Percentiles rank a stretch among this genome's conserved stretches.
phyloP scores from a whole-genome alignment of 2,329 filamentous ascomycete genomes.

The Aspergillus sergii region DNA sequence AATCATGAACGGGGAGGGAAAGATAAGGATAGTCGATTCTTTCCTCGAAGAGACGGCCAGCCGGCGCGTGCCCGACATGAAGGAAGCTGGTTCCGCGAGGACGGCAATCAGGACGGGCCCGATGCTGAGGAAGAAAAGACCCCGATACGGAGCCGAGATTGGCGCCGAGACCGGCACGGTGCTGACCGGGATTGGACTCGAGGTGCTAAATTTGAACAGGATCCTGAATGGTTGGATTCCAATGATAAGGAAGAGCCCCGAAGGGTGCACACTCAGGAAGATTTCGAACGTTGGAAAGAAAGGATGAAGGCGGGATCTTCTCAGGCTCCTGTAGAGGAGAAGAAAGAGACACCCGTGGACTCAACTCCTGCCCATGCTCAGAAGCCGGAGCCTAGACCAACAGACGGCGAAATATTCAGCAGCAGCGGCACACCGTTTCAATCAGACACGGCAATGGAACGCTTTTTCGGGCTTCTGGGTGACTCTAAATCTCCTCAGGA shows the following conservation, averaged over 20 bases:
- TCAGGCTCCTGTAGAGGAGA: conserved; percentile 44
- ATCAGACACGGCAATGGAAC: conserved; percentile 70
- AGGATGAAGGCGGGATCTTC: conserved; percentile 72
- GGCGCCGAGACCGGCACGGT: conserved; percentile 53
- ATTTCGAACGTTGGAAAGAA: conserved; percentile 94
- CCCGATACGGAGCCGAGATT: conserved; percentile 65
- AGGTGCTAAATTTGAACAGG: conserved; percentile 66
- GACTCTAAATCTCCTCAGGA: conserved; percentile 52
- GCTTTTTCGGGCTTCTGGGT: conserved; percentile 70
- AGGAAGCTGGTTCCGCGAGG: conserved; percentile 74
- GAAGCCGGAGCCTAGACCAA: conserved; percentile 42
- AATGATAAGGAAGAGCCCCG: conserved; percentile 67
- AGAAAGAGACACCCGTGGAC: conserved; percentile 42
- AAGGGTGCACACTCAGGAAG: conserved; percentile 78
- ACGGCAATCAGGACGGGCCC: conserved; percentile 40
- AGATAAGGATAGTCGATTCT: conserved; percentile 57
- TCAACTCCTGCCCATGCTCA: conserved; percentile 22
- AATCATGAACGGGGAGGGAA: conserved; percentile 53
- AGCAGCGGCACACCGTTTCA: conserved; percentile 64
- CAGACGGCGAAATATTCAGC: conserved; percentile 54
- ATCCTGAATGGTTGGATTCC: conserved; percentile 89
- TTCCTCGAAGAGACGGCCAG: conserved; percentile 63
- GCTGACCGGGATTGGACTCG: conserved; percentile 58
- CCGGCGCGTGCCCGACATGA: conserved; percentile 66
- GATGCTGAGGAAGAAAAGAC: conserved; percentile 47